Base-by-base conservation (phyloP, 352 stramenopile genomes). In the Discostella stelligera region DNA sequence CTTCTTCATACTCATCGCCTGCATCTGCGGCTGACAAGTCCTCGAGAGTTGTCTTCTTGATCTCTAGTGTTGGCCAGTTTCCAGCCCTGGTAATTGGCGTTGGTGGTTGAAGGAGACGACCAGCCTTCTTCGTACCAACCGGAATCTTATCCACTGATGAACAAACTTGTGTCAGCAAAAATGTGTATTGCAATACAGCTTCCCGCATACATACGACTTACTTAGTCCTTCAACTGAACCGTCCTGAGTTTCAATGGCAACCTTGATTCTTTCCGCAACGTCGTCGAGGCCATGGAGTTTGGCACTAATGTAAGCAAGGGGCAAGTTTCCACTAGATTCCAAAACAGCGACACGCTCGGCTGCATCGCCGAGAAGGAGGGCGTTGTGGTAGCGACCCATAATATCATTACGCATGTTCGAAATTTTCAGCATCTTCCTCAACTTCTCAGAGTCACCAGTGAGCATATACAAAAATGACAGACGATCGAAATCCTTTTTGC, bases 351-450 rank as follows among this genome's bases (percentile, higher is more conserved):
- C 93, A 30, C 97, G 94, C 65, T 98, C 96, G 0, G 95, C 89
- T 16, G 97, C 96, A 84, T 99, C 96, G 49, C 97, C 97, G 25
- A 99, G 90, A 74, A 98, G 98, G 7, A 99, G 87, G 5, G 96
- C 95, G 86, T 99, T 99, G 90, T 98, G 96, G 86, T 99, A 99
- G 55, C 96, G 94, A 23, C 94, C 96, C 96, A 99, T 99, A 69
- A 98, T 97, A 81, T 99, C 97, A 72, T 96, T 94, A 63, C 96
- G 93, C 82, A 98, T 96, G 83, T 99, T 96, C 3, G 97, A 95
- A 60, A 99, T 99, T 87, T 99, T 98, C 66, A 99, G 91, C 97
- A 99, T 99, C 89, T 99, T 99, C 73, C 95, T 92, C 10, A 99
- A 92, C 89, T 99, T 99, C 71, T 98, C 97, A 46, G 92, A 96